Evolutionary conservation across 257 asterid genomes (phyloP).

Genomic region (Salvia miltiorrhiza): DNA sequence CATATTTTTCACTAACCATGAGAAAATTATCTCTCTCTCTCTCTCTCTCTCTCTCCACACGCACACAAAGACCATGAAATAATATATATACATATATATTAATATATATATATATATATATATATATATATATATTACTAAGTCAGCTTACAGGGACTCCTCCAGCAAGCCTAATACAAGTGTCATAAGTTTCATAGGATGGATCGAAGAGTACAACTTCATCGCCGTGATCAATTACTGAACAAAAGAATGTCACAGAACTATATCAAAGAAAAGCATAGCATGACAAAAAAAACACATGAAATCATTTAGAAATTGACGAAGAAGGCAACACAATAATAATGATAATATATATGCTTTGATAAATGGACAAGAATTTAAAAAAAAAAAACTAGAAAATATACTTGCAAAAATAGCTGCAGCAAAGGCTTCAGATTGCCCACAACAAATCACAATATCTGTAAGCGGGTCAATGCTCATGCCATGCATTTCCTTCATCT

Average conservation of each 20-base stretch:
- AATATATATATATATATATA: too few relatives aligned
- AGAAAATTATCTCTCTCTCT: background rate
- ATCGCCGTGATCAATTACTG: constrained; percentile 79
- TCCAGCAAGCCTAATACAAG: constrained; percentile 85
- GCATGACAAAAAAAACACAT: background rate
- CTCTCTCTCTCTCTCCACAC: background rate
- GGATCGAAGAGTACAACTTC: constrained; percentile 92
- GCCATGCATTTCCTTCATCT: constrained; percentile 63
- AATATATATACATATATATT: too few relatives aligned
- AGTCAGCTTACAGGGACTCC: constrained; percentile 75
- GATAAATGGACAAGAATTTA: background rate
- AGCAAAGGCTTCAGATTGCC: constrained; percentile 93
- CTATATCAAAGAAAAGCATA: background rate
- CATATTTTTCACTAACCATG: constrained; percentile 13
- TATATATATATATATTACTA: background rate
- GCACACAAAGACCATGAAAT: background rate
- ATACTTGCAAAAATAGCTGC: constrained; percentile 80
- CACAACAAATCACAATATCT: constrained; percentile 81
- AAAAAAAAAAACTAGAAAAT: background rate
- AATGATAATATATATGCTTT: background rate
- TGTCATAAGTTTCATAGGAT: constrained; percentile 72
- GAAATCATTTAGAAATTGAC: background rate
- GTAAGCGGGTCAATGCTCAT: constrained; percentile 54
- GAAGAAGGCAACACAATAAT: too few relatives aligned
- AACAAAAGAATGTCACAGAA: background rate